Base-by-base conservation (phyloP, 768 basidiomycete species). In the Lactarius trivialis region DNA sequence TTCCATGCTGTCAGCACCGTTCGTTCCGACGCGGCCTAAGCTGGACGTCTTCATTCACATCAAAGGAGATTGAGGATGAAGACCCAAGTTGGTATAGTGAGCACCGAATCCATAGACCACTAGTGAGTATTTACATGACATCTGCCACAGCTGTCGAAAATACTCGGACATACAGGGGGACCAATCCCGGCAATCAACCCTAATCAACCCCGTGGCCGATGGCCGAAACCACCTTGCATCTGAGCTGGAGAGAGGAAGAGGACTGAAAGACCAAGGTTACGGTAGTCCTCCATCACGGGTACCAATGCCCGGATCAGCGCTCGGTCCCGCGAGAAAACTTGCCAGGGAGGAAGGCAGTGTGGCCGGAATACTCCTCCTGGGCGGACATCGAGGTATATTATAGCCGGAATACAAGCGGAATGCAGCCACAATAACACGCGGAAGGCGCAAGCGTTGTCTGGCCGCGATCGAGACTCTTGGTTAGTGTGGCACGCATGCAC, bases 351-450 rank as follows among this genome's bases (percentile, higher is more conserved):
- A 39, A 28, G 55, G 49, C 34, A 60, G 14, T n/a, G 8, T 12
- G 8, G 21, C 19, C 11, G 60, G 60, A 33, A 52, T 56, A 43
- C 30, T 30, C 6, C 2, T 45, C 60, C 11, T 61, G 60, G 60
- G 36, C 60, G 19, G 55, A 61, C 8, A 50, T 52, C 32, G 33
- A 55, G 1, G 32, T 41, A 41, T 41, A n/a, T 7, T 3, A 19
- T 41, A 37, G 50, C 56, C 56, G 60, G 55, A 56, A 26, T 56
- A 61, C 49, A 56, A 43, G 30, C 60, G 60, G 49, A 57, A 45
- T 61, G 55, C 14, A 49, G 55, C 24, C 56, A 57, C 32, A 54
- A 37, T 30, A 61, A 61, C 30, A 61, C 56, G 24, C 55, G 30
- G 26, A 4, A 9, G 8, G 33, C 8, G 33, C 30, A 30, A 30